A percentile compares a stretch with the other conserved stretches of the same genome.
phyloP scores from a whole-genome alignment of 2,329 filamentous ascomycete genomes.

The Aspergillus flavus region DNA sequence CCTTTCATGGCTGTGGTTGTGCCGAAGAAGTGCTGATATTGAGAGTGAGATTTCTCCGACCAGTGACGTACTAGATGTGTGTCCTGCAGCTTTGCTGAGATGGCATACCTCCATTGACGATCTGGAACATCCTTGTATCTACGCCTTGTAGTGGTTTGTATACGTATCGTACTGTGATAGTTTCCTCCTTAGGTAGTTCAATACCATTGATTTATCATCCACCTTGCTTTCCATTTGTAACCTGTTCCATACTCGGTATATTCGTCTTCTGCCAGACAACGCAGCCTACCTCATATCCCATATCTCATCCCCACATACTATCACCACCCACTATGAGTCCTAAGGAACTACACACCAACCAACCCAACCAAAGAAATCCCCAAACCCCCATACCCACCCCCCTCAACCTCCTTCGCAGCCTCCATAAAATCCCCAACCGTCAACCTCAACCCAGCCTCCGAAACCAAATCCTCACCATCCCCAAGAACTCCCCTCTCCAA shows the following conservation, averaged over 20 bases:
- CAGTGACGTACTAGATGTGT: conserved; percentile 50
- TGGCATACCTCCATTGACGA: conserved; percentile 50
- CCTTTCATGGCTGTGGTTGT: conserved; percentile 82
- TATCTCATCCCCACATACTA: background rate
- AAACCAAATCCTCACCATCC: conserved; percentile 35
- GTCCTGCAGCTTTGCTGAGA: conserved; percentile 36
- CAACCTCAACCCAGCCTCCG: conserved; percentile 25
- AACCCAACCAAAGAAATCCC: background rate
- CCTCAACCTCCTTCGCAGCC: background rate
- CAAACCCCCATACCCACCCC: background rate
- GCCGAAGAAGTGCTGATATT: conserved; percentile 98
- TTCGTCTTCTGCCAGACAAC: background rate
- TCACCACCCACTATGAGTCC: background rate
- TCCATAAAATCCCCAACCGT: conserved; percentile 18
- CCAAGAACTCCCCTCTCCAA: conserved; percentile 30
- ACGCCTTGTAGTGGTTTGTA: background rate
- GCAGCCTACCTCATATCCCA: background rate
- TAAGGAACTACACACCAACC: background rate
- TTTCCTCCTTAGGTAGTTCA: background rate
- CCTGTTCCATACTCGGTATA: background rate
- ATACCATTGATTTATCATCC: background rate
- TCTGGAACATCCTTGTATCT: conserved; percentile 38
- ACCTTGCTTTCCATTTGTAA: background rate
- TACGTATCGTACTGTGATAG: background rate
- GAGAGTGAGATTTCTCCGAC: conserved; percentile 30